Percentiles rank a stretch among this genome's conserved stretches.
phyloP scores from a whole-genome alignment of 306 rosid genomes.

The Acacia melanoxylon region DNA sequence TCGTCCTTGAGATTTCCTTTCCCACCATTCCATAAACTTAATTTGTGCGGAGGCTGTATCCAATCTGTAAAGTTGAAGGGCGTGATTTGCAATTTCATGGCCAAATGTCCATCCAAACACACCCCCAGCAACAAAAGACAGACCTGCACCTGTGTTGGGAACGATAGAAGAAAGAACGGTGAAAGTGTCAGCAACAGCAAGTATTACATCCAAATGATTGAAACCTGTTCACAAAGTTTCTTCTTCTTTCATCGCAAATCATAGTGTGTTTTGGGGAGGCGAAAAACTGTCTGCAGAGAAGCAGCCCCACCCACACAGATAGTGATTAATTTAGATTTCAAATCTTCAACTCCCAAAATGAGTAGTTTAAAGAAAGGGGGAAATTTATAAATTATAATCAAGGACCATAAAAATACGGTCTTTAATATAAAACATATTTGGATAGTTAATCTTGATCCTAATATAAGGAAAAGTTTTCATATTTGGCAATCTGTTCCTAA shows the following conservation, averaged over 20 bases:
- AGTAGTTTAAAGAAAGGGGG: neutral
- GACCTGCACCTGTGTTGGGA: slow-evolving; percentile 72
- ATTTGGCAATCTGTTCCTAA: too few species aligned
- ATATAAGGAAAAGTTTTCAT: too few species aligned
- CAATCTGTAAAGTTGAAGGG: slow-evolving; percentile 81
- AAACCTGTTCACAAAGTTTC: slow-evolving; percentile 9
- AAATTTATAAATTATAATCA: neutral
- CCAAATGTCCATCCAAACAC: slow-evolving; percentile 63
- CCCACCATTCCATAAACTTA: slow-evolving; percentile 91
- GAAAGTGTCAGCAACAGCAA: too few species aligned
- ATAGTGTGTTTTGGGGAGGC: neutral
- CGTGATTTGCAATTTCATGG: slow-evolving; percentile 72
- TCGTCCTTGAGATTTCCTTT: slow-evolving; percentile 46
- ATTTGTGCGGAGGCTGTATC: slow-evolving; percentile 73
- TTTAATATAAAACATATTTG: too few species aligned
- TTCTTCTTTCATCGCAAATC: neutral
- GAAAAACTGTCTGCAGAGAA: neutral
- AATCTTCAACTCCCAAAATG: neutral
- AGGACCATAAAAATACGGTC: neutral
- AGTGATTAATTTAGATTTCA: neutral
- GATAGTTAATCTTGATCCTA: too few species aligned
- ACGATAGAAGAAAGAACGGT: neutral
- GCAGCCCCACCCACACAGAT: neutral
- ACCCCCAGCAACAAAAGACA: slow-evolving; percentile 77
- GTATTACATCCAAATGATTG: neutral